phyloP scores from a whole-genome alignment of 2,329 filamentous ascomycete species.

The Metarhizium brunneum region DNA sequence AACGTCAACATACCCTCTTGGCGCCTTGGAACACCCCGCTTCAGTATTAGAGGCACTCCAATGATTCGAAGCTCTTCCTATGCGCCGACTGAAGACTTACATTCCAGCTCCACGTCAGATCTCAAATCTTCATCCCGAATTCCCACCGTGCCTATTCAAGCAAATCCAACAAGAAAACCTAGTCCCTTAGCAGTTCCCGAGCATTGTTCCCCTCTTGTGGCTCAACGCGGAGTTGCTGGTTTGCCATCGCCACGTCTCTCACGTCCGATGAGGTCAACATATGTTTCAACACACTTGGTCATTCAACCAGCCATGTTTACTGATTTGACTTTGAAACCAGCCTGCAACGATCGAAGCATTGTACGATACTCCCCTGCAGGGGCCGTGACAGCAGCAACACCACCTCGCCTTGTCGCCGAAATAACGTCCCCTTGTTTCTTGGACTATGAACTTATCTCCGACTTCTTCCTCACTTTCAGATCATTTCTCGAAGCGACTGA shows the following conservation, averaged over 20 bases:
- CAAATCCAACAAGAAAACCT: constrained; percentile 23
- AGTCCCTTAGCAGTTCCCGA: constrained; percentile 29
- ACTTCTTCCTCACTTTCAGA: constrained; percentile 95
- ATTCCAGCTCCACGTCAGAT: constrained; percentile 50
- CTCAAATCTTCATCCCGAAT: constrained; percentile 27
- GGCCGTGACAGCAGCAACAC: constrained; percentile 80
- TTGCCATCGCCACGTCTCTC: constrained; percentile 29
- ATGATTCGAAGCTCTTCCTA: constrained; percentile 75
- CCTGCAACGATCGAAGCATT: constrained; percentile 67
- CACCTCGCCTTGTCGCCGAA: constrained; percentile 83
- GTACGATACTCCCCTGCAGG: constrained; percentile 71
- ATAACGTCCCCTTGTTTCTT: constrained; percentile 94
- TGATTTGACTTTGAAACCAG: constrained; percentile 65
- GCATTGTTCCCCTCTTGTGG: constrained; percentile 18
- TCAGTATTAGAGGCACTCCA: constrained; percentile 67
- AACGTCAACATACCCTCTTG: constrained; percentile 77
- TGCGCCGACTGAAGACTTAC: constrained; percentile 62
- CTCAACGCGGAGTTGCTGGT: constrained; percentile 13
- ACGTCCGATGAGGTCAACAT: constrained; percentile 34
- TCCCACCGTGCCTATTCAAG: constrained; percentile 15
- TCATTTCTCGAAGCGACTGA: constrained; percentile 71
- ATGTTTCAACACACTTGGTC: constrained; percentile 37
- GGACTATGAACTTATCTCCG: constrained; percentile 92
- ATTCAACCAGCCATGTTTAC: constrained; percentile 77
- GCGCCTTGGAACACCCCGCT: constrained; percentile 71